Conservation (phyloP, 2,329 filamentous ascomycete genomes). For the Apiospora koreana region DNA sequence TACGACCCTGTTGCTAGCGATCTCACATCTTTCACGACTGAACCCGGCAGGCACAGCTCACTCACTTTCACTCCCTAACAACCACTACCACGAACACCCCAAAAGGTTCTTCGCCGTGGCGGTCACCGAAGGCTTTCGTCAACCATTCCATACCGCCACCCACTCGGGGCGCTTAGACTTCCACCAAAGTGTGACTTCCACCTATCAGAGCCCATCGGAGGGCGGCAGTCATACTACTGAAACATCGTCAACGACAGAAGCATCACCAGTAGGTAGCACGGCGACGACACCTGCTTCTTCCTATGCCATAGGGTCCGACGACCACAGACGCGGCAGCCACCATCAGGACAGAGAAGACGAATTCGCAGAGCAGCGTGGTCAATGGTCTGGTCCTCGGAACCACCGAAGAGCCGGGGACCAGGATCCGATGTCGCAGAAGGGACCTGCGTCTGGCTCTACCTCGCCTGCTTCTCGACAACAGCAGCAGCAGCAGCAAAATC, state of each 20-base stretch:
- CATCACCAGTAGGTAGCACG: neutral
- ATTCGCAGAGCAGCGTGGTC: constrained; percentile 40
- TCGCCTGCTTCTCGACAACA: constrained; percentile 50
- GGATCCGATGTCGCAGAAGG: constrained; percentile 66
- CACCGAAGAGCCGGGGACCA: constrained; percentile 56
- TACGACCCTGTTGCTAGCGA: neutral
- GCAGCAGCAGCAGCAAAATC: constrained; percentile 39
- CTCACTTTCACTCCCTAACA: neutral
- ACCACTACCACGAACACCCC: neutral
- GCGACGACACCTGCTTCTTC: neutral
- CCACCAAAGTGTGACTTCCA: neutral
- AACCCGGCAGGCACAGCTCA: neutral
- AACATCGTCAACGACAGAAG: neutral
- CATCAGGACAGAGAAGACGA: neutral
- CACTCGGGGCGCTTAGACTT: neutral
- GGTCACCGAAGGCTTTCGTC: constrained; percentile 16
- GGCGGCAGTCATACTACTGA: neutral
- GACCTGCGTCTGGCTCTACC: constrained; percentile 55
- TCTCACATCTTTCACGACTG: neutral
- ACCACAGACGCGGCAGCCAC: neutral
- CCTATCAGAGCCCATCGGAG: constrained; percentile 4
- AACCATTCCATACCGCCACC: constrained; percentile 2
- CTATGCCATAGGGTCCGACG: neutral
- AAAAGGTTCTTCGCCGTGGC: constrained; percentile 15
- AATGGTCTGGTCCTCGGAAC: constrained; percentile 58